Base-by-base conservation (phyloP, 306 rosid species). In the Casuarina glauca region DNA sequence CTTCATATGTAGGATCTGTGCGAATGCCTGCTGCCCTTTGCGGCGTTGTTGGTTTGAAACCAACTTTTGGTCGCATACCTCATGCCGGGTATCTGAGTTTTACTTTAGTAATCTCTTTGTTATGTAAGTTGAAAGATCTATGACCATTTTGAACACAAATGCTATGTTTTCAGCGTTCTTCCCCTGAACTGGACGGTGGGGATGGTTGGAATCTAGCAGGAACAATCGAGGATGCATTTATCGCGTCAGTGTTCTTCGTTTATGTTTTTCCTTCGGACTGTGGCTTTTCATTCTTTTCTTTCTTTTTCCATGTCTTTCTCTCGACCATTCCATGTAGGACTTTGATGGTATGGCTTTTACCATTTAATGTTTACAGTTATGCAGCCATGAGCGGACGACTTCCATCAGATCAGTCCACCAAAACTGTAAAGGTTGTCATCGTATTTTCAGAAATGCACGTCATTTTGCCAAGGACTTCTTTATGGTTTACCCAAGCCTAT, bases 121-220 rank as follows among this genome's bases (percentile, higher is more conserved):
- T 32, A 19, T 10, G 53, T 79, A 36, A 70, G 41, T 66, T 70
- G 10, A 57, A 76, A 78, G 10, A 36, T 45, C 72, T 78, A 16
- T 52, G 39, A 70, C 76, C 70, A 76, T 70, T 67, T 66, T 12
- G 54, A 42, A 43, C 76, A 75, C 80, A 49, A 46, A 52, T 61
- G 79, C 82, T 64, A 81, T 78, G 5, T 52, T 76, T 82, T 46
- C 90, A 94, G 98, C 66, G 97, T 94, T 82, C 86, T 94, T 83
- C 98, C 98, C 58, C 80, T 94, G 71, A 94, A 90, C 75, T 94
- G 98, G 98, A 88, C 98, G 2, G 95, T 94, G 76, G 98, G 98
- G 26, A 92, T 89, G 98, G 88, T 94, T n/a, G 97, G 98, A 83
- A 84, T 94, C 85, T 94, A 69, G 87, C 97, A 69, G 89, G 89